Evolutionary conservation across 2,329 filamentous ascomycete species (phyloP), one percentile per base, ranked within the genome.

Genomic region (Trichoderma koningii): DNA sequence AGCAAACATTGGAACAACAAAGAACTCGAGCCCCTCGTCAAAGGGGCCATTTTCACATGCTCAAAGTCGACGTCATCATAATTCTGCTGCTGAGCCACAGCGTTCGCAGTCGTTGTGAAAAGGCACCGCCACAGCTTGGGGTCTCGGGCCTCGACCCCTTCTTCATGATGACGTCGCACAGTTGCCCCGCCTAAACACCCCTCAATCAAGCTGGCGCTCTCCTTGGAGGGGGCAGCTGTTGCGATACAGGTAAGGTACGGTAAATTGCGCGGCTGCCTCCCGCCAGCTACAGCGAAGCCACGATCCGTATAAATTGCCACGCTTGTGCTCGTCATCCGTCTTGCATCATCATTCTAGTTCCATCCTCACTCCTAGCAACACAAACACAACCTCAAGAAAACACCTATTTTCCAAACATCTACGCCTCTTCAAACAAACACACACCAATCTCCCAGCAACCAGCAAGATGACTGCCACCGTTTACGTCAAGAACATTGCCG

Each of bases 401-500:
- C 34, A 38, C 3, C 34, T 38, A 12, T 7, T 38, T 38, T 4
- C 34, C 5, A 34, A 38, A 34, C 30, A 34, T 38, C 34, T 14
- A 38, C 34, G 12, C 14, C 34, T 14, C 12, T 38, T 5, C 10
- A 10, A 34, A 34, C 30, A 34, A 9, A 34, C 9, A 34, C 7
- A 10, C 34, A 38, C 3, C 34, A 38, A 2, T 10, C 7, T 10
- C 2, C 10, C 26, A 38, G 23, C 44, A 4, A 28, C 15, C 10
- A 55, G 19, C 55, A 51, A 41, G 17, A 66, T 64, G 62, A 42
- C 65, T 9, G 44, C 44, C 41, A 94, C 90, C 57, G 92, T 97
- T 69, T 82, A 93, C 81, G 93, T 98, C 73, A 90, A 91, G 81
- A 93, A 95, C 82, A 97, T 99, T 80, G 88, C 91, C 71, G 76